These are phyloP conservation scores for Eimeria falciformis DNA, from an alignment of 169 alveolate genomes.

Conservation along the genomic window DNA sequence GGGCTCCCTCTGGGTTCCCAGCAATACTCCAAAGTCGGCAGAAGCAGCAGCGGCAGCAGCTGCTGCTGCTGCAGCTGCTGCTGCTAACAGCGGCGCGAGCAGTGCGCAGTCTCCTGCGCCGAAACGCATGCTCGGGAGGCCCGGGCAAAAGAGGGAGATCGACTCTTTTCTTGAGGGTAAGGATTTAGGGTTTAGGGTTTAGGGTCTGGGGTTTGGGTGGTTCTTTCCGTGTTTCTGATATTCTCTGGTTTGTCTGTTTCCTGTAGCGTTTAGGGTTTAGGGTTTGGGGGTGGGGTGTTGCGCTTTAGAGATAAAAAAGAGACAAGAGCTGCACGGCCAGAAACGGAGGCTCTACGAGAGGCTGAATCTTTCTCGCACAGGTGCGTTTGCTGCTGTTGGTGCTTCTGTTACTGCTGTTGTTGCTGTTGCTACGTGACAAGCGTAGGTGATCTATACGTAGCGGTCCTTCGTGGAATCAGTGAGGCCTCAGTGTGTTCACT, in stretches of 20 bases:
- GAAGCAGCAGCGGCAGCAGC: constrained; percentile 76
- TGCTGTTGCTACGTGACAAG: not conserved
- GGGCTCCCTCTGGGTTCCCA: constrained; percentile 72
- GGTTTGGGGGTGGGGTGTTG: constrained; percentile 57
- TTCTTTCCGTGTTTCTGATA: constrained; percentile 16
- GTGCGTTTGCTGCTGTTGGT: constrained; percentile 1
- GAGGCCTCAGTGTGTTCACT: too few relatives aligned
- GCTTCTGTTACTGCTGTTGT: not conserved
- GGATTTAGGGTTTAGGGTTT: constrained; percentile 38
- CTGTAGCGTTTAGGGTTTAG: constrained; percentile 21
- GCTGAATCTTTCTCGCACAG: constrained; percentile 70
- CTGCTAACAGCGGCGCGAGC: constrained; percentile 30
- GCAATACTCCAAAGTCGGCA: constrained; percentile 62
- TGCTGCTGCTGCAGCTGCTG: constrained; percentile 74
- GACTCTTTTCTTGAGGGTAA: constrained; percentile 86
- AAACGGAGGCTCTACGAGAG: constrained; percentile 65
- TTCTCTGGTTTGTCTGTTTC: constrained; percentile 30
- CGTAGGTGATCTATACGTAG: too few relatives aligned
- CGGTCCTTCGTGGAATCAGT: too few relatives aligned
- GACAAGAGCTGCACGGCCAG: constrained; percentile 65
- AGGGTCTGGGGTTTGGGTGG: not conserved
- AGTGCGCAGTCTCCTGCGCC: constrained; percentile 68
- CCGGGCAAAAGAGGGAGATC: constrained; percentile 80
- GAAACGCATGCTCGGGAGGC: constrained; percentile 56
- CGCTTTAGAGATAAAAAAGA: constrained; percentile 47